phyloP scores from a whole-genome alignment of 1,284 basidiomycete species.

The Peniophora sp. region DNA sequence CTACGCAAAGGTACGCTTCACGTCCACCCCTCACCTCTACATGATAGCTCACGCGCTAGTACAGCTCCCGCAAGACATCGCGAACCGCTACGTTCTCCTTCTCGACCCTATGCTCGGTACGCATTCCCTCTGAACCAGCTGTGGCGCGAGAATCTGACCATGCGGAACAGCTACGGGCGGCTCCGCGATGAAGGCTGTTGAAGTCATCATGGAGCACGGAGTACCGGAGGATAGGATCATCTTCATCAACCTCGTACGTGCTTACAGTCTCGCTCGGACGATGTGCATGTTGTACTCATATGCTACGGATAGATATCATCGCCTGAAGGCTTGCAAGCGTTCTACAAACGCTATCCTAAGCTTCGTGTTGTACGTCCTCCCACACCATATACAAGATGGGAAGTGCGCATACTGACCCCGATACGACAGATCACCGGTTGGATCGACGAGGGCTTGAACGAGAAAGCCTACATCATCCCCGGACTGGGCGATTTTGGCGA shows the following conservation, averaged over 20 bases:
- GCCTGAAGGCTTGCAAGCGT: slow-evolving; percentile 84
- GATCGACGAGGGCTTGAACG: slow-evolving; percentile 94
- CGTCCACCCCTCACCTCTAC: background rate
- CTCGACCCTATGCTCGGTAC: slow-evolving; percentile 96
- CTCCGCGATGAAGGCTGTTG: slow-evolving; percentile 95
- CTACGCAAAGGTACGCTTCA: slow-evolving; percentile 62
- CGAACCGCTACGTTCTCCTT: slow-evolving; percentile 84
- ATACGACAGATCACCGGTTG: slow-evolving; percentile 80
- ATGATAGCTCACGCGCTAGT: background rate
- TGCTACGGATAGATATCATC: slow-evolving; percentile 69
- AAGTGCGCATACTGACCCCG: background rate
- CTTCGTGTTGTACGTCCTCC: slow-evolving; percentile 66
- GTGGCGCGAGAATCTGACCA: background rate
- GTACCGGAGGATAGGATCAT: slow-evolving; percentile 89
- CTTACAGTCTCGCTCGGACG: background rate
- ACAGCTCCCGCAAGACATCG: slow-evolving; percentile 90
- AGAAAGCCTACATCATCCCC: slow-evolving; percentile 83
- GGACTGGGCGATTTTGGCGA: slow-evolving; percentile 92
- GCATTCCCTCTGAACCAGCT: slow-evolving; percentile 14
- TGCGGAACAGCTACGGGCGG: slow-evolving; percentile 78
- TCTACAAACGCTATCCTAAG: slow-evolving; percentile 75
- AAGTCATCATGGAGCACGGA: slow-evolving; percentile 86
- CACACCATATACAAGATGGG: background rate
- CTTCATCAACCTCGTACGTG: slow-evolving; percentile 86
- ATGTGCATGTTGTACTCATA: background rate